Conservation (phyloP, 2,329 filamentous ascomycete genomes). For the Sclerotinia spermophila region DNA sequence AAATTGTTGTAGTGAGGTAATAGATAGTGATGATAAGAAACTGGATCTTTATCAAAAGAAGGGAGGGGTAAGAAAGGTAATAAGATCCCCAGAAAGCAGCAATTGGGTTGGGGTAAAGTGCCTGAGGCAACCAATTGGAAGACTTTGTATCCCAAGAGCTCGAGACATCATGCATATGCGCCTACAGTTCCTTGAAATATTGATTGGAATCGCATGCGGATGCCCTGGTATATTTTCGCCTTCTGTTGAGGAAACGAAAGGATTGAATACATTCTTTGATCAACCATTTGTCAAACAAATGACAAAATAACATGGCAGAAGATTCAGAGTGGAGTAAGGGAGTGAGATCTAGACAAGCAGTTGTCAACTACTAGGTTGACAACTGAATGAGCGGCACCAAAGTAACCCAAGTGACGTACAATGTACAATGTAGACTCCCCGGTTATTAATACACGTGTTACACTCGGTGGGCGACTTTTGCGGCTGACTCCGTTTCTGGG, state of each 20-base stretch:
- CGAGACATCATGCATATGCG: not conserved
- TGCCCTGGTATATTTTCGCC: not conserved
- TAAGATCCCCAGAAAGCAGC: not conserved
- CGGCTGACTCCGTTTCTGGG: constrained; percentile 1
- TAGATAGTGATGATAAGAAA: constrained; percentile 19
- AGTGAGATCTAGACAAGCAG: not conserved
- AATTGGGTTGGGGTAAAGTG: not conserved
- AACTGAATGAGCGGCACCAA: not conserved
- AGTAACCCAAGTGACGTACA: constrained; percentile 1
- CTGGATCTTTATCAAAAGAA: constrained; percentile 17
- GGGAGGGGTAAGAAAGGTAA: constrained; percentile 5
- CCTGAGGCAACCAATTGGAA: not conserved
- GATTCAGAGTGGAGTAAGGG: not conserved
- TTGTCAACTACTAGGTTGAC: not conserved
- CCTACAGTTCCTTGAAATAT: not conserved
- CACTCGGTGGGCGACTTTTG: not conserved
- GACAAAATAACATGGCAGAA: not conserved
- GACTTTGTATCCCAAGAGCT: not conserved
- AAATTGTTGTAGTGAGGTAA: constrained; percentile 12
- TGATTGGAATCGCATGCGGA: not conserved
- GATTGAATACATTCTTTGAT: not conserved
- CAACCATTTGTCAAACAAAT: not conserved
- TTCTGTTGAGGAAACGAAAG: not conserved
- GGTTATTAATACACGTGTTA: not conserved
- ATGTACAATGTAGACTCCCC: not conserved